phyloP scores from a whole-genome alignment of 495 filamentous ascomycete genomes.

The Tetracladium setigerum region DNA sequence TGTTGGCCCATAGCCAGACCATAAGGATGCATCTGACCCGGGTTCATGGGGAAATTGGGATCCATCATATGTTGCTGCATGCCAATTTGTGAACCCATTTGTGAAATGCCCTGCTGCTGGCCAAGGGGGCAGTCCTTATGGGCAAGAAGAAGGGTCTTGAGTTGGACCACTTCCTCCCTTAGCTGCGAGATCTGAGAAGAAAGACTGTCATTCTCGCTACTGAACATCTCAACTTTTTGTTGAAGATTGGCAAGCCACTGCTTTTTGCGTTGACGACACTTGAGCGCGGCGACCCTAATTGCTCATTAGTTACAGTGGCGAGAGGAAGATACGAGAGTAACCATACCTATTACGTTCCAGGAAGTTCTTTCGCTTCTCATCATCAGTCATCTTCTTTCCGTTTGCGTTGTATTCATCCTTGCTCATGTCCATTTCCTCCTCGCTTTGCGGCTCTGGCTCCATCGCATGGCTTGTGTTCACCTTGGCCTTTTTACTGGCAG shows the following conservation, averaged over 20 bases:
- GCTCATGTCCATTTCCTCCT: constrained; percentile 44
- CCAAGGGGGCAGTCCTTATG: constrained; percentile 97
- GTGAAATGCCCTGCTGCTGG: constrained; percentile 73
- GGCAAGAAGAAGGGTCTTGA: constrained; percentile 87
- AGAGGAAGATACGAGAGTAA: constrained; percentile 5
- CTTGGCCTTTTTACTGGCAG: constrained; percentile 67
- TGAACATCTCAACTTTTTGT: constrained; percentile 87
- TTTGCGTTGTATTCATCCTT: constrained; percentile 50
- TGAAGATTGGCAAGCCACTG: constrained; percentile 97
- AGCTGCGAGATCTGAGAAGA: constrained; percentile 74
- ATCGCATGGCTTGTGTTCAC: constrained; percentile 40
- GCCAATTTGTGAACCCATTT: constrained; percentile 56
- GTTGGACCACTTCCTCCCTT: constrained; percentile 88
- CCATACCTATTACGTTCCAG: constrained; percentile 89
- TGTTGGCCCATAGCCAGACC: constrained; percentile 54
- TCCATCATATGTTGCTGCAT: constrained; percentile 41
- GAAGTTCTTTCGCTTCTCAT: constrained; percentile 98
- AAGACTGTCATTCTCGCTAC: constrained; percentile 82
- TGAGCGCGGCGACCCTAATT: constrained; percentile 83
- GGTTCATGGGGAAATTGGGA: constrained; percentile 54
- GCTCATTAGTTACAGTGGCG: neutral
- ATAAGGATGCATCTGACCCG: constrained; percentile 58
- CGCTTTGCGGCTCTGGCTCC: constrained; percentile 45
- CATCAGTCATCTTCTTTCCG: constrained; percentile 93
- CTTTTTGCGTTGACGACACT: constrained; percentile 97